phyloP scores from a whole-genome alignment of 1,139 yeast genomes.

The Pichia sp. region DNA sequence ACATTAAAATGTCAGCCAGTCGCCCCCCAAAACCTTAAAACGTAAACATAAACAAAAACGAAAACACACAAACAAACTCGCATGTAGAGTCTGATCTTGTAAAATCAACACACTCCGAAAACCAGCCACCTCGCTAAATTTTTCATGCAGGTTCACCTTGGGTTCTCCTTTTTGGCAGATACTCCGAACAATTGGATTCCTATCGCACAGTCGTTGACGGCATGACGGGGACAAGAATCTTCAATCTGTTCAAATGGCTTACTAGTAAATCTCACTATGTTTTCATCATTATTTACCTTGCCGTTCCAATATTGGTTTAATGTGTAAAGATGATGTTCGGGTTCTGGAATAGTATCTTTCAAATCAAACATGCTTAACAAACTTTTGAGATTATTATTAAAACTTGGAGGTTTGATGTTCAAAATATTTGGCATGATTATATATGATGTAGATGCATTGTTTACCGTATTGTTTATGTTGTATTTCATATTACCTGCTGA shows the following conservation, averaged over 20 bases:
- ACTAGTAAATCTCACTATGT: slow-evolving; percentile 33
- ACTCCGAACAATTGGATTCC: slow-evolving; percentile 74
- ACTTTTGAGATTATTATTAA: slow-evolving; percentile 26
- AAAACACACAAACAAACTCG: no score
- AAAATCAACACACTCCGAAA: background rate
- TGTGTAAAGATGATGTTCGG: slow-evolving; percentile 16
- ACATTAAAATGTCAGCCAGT: no score
- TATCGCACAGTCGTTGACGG: slow-evolving; percentile 58
- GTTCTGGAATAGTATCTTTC: slow-evolving; percentile 22
- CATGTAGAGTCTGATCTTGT: background rate
- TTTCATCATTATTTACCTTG: slow-evolving; percentile 20
- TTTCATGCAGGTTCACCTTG: slow-evolving; percentile 31
- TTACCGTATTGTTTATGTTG: background rate
- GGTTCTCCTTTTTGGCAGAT: slow-evolving; percentile 62
- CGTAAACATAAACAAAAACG: no score
- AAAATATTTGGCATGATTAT: slow-evolving; percentile 19
- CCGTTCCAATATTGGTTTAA: slow-evolving; percentile 17
- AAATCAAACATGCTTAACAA: slow-evolving; percentile 21
- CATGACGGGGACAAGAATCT: slow-evolving; percentile 50
- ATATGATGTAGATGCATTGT: background rate
- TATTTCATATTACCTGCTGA: background rate
- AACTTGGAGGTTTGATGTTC: slow-evolving; percentile 28
- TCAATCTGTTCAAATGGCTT: slow-evolving; percentile 63
- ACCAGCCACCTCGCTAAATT: no score
- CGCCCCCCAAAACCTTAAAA: no score